These are phyloP conservation scores for Ophiostoma perfectum DNA, from an alignment of 2,329 filamentous ascomycete genomes.

Conservation along the genomic window DNA sequence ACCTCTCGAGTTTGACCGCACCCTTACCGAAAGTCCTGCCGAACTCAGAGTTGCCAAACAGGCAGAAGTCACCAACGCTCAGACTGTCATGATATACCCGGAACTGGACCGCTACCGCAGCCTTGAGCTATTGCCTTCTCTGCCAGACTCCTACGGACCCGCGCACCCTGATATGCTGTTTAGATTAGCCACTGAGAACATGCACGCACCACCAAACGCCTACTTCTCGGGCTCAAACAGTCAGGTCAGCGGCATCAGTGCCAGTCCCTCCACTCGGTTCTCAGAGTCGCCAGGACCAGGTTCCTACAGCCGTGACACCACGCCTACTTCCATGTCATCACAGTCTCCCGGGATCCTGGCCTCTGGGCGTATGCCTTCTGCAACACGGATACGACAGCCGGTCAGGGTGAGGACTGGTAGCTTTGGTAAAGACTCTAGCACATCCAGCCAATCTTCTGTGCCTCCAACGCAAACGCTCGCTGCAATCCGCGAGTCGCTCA, in stretches of 20 bases:
- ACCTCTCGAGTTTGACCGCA: slow-evolving; percentile 40
- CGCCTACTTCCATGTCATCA: slow-evolving; percentile 71
- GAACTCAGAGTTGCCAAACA: slow-evolving; percentile 41
- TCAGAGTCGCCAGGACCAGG: slow-evolving; percentile 66
- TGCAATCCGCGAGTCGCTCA: slow-evolving; percentile 62
- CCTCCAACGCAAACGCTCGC: slow-evolving; percentile 55
- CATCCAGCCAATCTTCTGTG: slow-evolving; percentile 40
- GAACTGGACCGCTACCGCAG: slow-evolving; percentile 58
- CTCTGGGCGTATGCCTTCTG: slow-evolving; percentile 41
- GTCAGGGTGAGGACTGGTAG: slow-evolving; percentile 54
- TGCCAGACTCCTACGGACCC: slow-evolving; percentile 30
- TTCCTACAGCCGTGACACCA: slow-evolving; percentile 69
- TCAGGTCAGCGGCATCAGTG: slow-evolving; percentile 55
- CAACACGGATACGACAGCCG: slow-evolving; percentile 46
- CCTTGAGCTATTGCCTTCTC: slow-evolving; percentile 35
- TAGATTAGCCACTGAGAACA: slow-evolving; percentile 56
- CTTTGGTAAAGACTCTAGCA: slow-evolving; percentile 46
- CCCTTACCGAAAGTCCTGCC: slow-evolving; percentile 41
- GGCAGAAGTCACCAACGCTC: slow-evolving; percentile 38
- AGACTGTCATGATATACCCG: slow-evolving; percentile 49
- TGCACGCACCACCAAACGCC: slow-evolving; percentile 60
- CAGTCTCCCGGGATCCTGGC: slow-evolving; percentile 61
- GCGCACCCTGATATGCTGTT: slow-evolving; percentile 46
- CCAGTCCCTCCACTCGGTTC: slow-evolving; percentile 68
- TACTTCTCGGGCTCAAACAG: slow-evolving; percentile 53